Conservation (phyloP, 257 asterid genomes). For the Handroanthus guayacan region DNA sequence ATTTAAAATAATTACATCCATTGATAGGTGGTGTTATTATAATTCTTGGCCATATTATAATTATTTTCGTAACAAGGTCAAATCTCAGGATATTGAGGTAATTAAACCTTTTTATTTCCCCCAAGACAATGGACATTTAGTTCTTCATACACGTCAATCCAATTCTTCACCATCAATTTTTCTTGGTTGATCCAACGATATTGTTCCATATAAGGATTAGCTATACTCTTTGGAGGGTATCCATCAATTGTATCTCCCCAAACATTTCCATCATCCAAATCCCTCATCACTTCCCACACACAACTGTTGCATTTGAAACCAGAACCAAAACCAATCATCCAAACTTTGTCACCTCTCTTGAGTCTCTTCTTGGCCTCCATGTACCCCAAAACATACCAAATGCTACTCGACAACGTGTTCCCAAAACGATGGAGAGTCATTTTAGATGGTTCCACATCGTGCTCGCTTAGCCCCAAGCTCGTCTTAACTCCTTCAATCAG, state of each 20-base stretch:
- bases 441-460: conserved; percentile 49
- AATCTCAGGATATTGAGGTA: not conserved
- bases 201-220: conserved; percentile 46
- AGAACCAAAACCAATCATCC: conserved; percentile 54
- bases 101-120: not conserved
- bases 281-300: conserved; percentile 50
- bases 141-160: not conserved
- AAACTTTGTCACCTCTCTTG: conserved; percentile 44
- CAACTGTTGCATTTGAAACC: conserved; percentile 54
- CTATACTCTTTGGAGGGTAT: conserved; percentile 43
- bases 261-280: conserved; percentile 51
- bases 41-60: too few relatives aligned
- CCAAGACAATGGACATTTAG: too few relatives aligned
- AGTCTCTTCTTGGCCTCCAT: conserved; percentile 54
- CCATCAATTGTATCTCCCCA: conserved; percentile 45
- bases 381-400: conserved; percentile 53
- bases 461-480: conserved; percentile 37
- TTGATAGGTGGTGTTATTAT: too few relatives aligned
- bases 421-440: conserved; percentile 52
- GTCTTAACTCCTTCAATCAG: conserved; percentile 43
- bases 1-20: too few relatives aligned
- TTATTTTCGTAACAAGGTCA: too few relatives aligned
- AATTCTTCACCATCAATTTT: not conserved
- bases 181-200: conserved; percentile 44
- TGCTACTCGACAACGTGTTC: conserved; percentile 49